phyloP scores from a whole-genome alignment of 805 yeast species.

The Ogataea methylovora region DNA sequence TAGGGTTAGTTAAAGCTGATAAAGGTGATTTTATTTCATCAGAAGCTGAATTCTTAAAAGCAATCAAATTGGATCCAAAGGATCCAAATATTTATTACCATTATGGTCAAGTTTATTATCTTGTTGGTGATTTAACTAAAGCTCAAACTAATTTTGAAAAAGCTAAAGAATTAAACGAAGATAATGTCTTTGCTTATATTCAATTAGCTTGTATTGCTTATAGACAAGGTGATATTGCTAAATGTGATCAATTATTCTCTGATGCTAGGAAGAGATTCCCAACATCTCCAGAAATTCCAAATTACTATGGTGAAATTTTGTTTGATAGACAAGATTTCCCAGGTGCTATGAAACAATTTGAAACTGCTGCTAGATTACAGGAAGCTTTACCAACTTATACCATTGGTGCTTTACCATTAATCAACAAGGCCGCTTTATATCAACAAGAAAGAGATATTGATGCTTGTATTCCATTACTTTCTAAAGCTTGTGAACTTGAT shows the following conservation, averaged over 20 bases:
- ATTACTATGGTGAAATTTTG: constrained; percentile 91
- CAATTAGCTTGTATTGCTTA: constrained; percentile 91
- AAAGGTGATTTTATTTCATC: constrained; percentile 57
- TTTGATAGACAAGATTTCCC: constrained; percentile 69
- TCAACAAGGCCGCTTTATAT: constrained; percentile 77
- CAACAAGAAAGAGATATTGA: constrained; percentile 48
- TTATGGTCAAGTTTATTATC: constrained; percentile 84
- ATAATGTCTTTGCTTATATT: constrained; percentile 77
- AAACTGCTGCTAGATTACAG: constrained; percentile 79
- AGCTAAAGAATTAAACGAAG: constrained; percentile 66
- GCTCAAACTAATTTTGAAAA: constrained; percentile 72
- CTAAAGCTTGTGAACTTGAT: constrained; percentile 74
- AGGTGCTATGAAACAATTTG: constrained; percentile 78
- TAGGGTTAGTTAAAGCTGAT: constrained; percentile 82
- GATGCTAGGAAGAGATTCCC: constrained; percentile 73
- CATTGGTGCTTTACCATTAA: constrained; percentile 82
- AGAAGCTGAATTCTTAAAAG: constrained; percentile 59
- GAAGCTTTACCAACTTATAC: constrained; percentile 57
- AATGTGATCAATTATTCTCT: constrained; percentile 56
- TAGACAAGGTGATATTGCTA: constrained; percentile 57
- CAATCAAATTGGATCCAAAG: constrained; percentile 58
- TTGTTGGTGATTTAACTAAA: constrained; percentile 62
- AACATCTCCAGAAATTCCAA: constrained; percentile 84
- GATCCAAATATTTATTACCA: constrained; percentile 87
- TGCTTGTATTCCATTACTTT: constrained; percentile 58